These are phyloP conservation scores for Plasmodium blacklocki DNA, from an alignment of 169 alveolate genomes.

Conservation along the genomic window DNA sequence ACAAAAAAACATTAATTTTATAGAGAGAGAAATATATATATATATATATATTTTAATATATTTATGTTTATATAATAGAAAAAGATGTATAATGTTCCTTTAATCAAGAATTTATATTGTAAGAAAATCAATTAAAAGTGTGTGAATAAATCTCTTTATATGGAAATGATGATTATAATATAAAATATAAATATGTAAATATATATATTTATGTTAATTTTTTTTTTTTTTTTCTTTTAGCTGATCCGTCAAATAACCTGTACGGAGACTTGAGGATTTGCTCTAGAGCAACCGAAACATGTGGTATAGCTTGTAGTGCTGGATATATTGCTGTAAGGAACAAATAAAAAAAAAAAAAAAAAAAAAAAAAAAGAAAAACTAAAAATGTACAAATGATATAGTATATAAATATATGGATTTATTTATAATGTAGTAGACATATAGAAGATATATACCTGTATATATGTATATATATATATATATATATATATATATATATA, in stretches of 20 bases:
- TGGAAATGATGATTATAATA: not conserved
- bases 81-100: constrained; percentile 41
- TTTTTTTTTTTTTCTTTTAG: constrained; percentile 17
- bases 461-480: not conserved
- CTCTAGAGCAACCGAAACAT: constrained; percentile 52
- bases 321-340: constrained; percentile 59
- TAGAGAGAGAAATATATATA: no score
- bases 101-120: constrained; percentile 55
- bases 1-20: no score
- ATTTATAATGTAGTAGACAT: not conserved
- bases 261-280: constrained; percentile 55
- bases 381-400: not conserved
- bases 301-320: constrained; percentile 66
- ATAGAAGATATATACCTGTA: no score
- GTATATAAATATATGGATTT: not conserved
- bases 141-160: not conserved
- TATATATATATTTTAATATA: no score
- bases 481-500: not conserved
- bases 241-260: constrained; percentile 52
- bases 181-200: not conserved
- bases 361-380: not conserved
- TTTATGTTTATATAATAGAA: not conserved
- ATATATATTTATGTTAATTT: not conserved
- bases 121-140: constrained; percentile 9
- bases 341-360: not conserved